A percentile compares a stretch with the other conserved stretches of the same genome.
Conservation (phyloP, 2,329 filamentous ascomycete species). For the Colletotrichum sp. region DNA sequence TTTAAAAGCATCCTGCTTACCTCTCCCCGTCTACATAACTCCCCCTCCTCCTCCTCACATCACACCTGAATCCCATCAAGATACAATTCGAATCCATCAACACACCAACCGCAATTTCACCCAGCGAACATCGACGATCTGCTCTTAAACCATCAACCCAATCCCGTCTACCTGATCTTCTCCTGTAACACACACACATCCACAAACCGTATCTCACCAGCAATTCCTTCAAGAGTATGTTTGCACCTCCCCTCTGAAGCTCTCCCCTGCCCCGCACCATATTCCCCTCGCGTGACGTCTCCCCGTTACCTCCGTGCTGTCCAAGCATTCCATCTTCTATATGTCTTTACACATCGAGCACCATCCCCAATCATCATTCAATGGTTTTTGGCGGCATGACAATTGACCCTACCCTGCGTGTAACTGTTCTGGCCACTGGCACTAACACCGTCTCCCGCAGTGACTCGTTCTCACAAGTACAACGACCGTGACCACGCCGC, state of each 20-base stretch:
- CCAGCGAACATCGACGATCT: neutral
- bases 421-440: neutral
- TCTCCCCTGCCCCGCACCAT: constrained; percentile 9
- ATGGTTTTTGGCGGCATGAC: neutral
- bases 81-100: constrained; percentile 1
- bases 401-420: neutral
- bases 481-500: constrained; percentile 91
- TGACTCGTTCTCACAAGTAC: constrained; percentile 97
- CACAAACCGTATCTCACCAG: neutral
- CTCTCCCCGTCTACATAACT: constrained; percentile 11
- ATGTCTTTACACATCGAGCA: neutral
- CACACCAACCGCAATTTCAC: neutral
- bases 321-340: neutral
- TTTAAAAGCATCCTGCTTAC: constrained; percentile 16
- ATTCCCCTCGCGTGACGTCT: constrained; percentile 1
- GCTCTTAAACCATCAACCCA: neutral
- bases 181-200: neutral
- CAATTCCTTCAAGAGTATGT: constrained; percentile 23
- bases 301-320: neutral
- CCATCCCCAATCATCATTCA: neutral
- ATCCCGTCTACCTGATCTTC: neutral
- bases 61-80: neutral
- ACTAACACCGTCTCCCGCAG: constrained; percentile 48
- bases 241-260: neutral
- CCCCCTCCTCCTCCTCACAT: neutral